Percentiles rank a stretch among this genome's conserved stretches.
Conservation (phyloP, 805 yeast genomes). For the Diddensiella santjacobensis region DNA sequence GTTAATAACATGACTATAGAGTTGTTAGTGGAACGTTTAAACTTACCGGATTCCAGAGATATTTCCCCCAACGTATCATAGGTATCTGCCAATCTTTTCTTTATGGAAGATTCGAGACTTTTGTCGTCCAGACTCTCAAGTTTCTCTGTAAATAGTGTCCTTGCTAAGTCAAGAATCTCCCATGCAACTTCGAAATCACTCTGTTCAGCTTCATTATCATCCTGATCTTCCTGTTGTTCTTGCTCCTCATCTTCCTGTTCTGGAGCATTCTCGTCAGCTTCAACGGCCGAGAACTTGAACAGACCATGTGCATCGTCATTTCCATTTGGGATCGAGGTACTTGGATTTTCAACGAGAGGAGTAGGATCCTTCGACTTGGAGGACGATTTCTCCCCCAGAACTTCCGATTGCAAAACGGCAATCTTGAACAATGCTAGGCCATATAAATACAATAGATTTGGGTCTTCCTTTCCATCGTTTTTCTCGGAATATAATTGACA, state of each 20-base stretch:
- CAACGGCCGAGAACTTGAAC: constrained; percentile 25
- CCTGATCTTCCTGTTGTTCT: constrained; percentile 16
- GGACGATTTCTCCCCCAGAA: constrained; percentile 50
- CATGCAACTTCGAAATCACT: constrained; percentile 84
- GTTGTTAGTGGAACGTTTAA: neutral
- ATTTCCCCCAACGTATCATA: constrained; percentile 85
- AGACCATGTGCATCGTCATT: neutral
- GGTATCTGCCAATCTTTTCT: constrained; percentile 62
- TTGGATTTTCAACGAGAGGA: neutral
- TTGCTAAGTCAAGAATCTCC: constrained; percentile 77
- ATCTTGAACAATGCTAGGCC: constrained; percentile 77
- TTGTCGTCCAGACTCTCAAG: constrained; percentile 34
- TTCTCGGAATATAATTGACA: constrained; percentile 53
- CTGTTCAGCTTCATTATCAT: constrained; percentile 41
- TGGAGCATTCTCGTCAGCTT: constrained; percentile 16
- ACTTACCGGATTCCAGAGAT: constrained; percentile 62
- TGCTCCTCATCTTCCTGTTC: constrained; percentile 26
- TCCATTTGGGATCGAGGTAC: constrained; percentile 7
- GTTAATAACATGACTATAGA: no score
- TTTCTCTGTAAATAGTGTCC: constrained; percentile 56
- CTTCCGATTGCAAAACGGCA: constrained; percentile 71
- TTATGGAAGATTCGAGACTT: constrained; percentile 13
- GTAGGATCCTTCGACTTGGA: constrained; percentile 26
- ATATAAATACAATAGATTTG: constrained; percentile 68
- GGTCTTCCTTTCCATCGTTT: constrained; percentile 59